Base-by-base conservation (phyloP, 345 rosid species). In the Gynandropsis gynandra region DNA sequence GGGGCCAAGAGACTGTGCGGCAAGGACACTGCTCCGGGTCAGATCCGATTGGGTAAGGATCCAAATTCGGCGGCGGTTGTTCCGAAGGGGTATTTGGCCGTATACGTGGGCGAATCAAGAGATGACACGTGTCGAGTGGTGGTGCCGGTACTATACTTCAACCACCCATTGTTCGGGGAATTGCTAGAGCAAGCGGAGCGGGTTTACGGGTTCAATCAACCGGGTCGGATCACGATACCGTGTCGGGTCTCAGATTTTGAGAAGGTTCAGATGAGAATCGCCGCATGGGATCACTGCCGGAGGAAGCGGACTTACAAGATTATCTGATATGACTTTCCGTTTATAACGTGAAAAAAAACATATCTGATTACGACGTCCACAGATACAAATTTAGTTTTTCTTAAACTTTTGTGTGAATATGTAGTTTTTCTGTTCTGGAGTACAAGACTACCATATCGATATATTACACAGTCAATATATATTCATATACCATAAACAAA, bases 151-250 rank as follows among this genome's bases (percentile, higher is more conserved):
- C 56, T 84, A 1, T 80, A 82, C 56, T 77, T 90, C 59, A 87
- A 84, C 69, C 96, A 90, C 61, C 96, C 96, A 41, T 62, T 84
- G 61, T 87, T 90, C 53, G 84, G 77, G 19, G 84, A 82, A 60
- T 72, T 84, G 66, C 54, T 90, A 58, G 74, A 70, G 60, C 80
- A 85, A 60, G 67, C 93, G 41, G 93, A 87, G 76, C 75, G 66
- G 63, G 85, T 67, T 13, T 74, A 82, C 74, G 95, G 95, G 68
- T 82, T 72, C 56, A 54, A 82, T 10, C 87, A 82, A 50, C 69
- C 85, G 50, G 86, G 93, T 33, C 87, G 85, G 71, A 80, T 90
- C 50, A 79, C 54, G 42, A 65, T 90, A 33, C 98, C 98, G 0
- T 82, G 95, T 43, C 70, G 80, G 54, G 57, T 79, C 18, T 77